Evolutionary conservation across 768 basidiomycete species (phyloP).

Genomic region (Strobilomyces dryophilus): DNA sequence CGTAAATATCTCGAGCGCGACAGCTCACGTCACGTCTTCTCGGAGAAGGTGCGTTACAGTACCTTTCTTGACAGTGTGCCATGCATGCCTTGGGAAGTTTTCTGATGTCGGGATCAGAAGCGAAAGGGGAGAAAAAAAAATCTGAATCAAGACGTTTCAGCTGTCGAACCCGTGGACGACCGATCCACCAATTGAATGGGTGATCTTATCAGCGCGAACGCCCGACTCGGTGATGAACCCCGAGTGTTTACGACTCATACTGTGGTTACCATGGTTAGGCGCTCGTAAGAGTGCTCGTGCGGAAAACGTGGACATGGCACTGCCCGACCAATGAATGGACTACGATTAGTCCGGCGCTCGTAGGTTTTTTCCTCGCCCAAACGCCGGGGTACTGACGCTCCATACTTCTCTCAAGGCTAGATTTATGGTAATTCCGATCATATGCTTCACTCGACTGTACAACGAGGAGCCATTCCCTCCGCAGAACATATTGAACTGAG

Average conservation of each 20-base stretch:
- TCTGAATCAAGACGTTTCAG: conserved; percentile 3
- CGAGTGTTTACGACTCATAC: background rate
- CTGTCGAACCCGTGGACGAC: background rate
- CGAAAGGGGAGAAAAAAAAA: background rate
- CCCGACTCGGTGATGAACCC: background rate
- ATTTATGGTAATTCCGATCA: background rate
- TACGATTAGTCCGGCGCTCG: background rate
- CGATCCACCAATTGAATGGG: background rate
- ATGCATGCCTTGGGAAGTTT: background rate
- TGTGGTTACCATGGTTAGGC: background rate
- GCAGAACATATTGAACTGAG: background rate
- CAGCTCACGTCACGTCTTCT: conserved; percentile 1
- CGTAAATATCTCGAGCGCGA: conserved; percentile 1
- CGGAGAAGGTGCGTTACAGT: background rate
- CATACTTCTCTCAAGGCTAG: background rate
- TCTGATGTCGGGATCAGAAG: background rate
- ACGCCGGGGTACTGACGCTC: background rate
- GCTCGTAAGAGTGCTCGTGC: background rate
- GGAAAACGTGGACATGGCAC: background rate
- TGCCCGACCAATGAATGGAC: too few relatives aligned
- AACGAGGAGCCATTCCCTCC: background rate
- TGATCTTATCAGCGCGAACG: background rate
- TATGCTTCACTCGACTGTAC: background rate
- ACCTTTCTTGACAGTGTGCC: background rate
- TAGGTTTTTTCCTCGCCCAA: background rate